Conservation (phyloP, 352 stramenopile species). For the Globisporangium solare region DNA sequence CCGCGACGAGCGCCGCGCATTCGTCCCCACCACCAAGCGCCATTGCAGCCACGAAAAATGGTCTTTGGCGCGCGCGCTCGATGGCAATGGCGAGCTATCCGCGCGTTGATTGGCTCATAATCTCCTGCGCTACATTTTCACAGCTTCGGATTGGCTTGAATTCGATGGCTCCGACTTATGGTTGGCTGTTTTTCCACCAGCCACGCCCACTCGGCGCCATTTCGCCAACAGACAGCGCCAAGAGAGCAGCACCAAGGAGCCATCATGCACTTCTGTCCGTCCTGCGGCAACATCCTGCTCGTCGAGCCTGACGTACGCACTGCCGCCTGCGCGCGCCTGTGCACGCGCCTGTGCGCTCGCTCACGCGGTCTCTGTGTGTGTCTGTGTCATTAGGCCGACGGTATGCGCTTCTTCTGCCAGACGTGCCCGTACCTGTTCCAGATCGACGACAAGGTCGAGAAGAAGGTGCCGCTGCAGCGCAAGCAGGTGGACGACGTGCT, state of each 20-base stretch:
- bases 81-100: neutral
- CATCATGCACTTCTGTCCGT: slow-evolving; percentile 90
- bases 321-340: slow-evolving; percentile 4
- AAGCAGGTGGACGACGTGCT: slow-evolving; percentile 99
- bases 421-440: slow-evolving; percentile 88
- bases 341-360: neutral
- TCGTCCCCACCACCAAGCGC: neutral
- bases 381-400: slow-evolving; percentile 45
- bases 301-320: slow-evolving; percentile 73
- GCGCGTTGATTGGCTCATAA: slow-evolving; percentile 1
- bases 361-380: neutral
- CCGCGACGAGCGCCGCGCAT: slow-evolving; percentile 3
- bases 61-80: neutral
- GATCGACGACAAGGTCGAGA: slow-evolving; percentile 86
- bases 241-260: neutral
- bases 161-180: neutral
- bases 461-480: slow-evolving; percentile 88
- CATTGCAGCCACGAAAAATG: neutral
- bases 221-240: neutral
- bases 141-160: slow-evolving; percentile 9
- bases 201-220: neutral
- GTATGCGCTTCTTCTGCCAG: slow-evolving; percentile 89
- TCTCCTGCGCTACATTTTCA: neutral
- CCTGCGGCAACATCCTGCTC: slow-evolving; percentile 87
- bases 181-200: slow-evolving; percentile 4